A percentile compares a stretch with the other conserved stretches of the same genome.
phyloP scores from a whole-genome alignment of 306 rosid genomes.

The Cucurbita maxima region DNA sequence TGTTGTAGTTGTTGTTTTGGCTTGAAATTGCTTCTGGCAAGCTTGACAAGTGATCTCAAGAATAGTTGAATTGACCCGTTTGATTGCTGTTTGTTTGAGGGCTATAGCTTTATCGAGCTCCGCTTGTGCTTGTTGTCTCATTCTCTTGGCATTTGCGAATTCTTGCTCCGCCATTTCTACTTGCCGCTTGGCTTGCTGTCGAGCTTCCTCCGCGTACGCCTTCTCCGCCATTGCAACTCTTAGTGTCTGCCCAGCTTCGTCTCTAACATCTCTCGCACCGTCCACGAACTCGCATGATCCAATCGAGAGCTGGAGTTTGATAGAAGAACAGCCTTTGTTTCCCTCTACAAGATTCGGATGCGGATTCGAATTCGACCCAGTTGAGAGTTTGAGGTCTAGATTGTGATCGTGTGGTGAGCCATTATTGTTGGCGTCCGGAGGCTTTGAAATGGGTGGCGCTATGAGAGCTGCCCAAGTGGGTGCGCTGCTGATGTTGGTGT shows the following conservation, averaged over 20 bases:
- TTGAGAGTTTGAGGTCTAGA: slow-evolving; percentile 86
- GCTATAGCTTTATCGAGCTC: slow-evolving; percentile 70
- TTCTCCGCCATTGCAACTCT: slow-evolving; percentile 79
- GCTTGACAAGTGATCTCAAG: slow-evolving; percentile 86
- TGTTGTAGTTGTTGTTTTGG: background rate
- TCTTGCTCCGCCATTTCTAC: slow-evolving; percentile 74
- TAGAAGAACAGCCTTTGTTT: slow-evolving; percentile 25
- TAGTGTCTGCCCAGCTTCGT: slow-evolving; percentile 16
- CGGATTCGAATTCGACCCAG: slow-evolving; percentile 17
- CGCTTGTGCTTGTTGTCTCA: slow-evolving; percentile 63
- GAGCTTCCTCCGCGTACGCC: slow-evolving; percentile 66
- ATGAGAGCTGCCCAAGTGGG: slow-evolving; percentile 14
- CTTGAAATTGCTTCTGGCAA: slow-evolving; percentile 53
- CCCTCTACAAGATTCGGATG: background rate
- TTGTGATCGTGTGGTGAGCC: slow-evolving; percentile 28
- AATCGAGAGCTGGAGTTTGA: slow-evolving; percentile 69
- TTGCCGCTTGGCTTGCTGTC: slow-evolving; percentile 62
- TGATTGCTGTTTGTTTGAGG: slow-evolving; percentile 57
- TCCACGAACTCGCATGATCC: slow-evolving; percentile 50
- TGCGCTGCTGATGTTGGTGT: slow-evolving; percentile 55
- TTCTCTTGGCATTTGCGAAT: slow-evolving; percentile 66
- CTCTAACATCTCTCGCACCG: background rate
- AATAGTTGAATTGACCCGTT: slow-evolving; percentile 61
- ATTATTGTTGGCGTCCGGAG: slow-evolving; percentile 14
- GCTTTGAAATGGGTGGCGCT: slow-evolving; percentile 53